Base-by-base conservation (phyloP, 768 basidiomycete species). In the Cytidiella melzeri region DNA sequence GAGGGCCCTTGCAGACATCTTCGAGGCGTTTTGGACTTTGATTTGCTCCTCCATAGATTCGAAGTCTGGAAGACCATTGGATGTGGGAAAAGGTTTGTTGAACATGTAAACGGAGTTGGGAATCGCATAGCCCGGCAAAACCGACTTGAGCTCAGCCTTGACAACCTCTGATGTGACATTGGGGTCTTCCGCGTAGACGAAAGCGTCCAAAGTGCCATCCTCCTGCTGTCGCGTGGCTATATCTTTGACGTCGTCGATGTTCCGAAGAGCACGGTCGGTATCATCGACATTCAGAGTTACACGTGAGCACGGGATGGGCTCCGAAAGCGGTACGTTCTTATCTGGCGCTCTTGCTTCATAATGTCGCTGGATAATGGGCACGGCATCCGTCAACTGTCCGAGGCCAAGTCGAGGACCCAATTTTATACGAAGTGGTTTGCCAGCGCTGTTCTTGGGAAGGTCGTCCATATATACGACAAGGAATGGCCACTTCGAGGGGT, bases 401-500 rank as follows among this genome's bases (percentile, higher is more conserved):
- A 76, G 57, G 4, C 64, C 67, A n/a, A 75, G 63, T 0, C 75
- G 69, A 41, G 65, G 65, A 23, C 71, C 63, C 26, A 75, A 61
- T 43, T 69, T 69, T 57, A 74, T 73, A 10, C 74, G 68, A 10
- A 74, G 62, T n/a, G 71, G 69, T 57, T 76, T 75, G 41, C 74
- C 74, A 24, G 72, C 71, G 42, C 65, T 70, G 60, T 75, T 75
- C 61, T 73, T 74, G 7, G 75, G 75, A 3, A 76, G 52, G 46
- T 71, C 69, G 34, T 69, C 62, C 69, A 76, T 75, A 55, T 73
- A 76, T 13, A 76, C 69, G 27, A 76, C 53, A 1, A 64, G 67
- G 55, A 70, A 74, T 0, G 74, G 74, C 74, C 74, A 76, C 59
- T 74, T 75, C 4, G 72, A 71, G 10, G 74, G 73, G 49, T 75